These are phyloP conservation scores for Prunus mume DNA, from an alignment of 306 rosid species.

Conservation along the genomic window DNA sequence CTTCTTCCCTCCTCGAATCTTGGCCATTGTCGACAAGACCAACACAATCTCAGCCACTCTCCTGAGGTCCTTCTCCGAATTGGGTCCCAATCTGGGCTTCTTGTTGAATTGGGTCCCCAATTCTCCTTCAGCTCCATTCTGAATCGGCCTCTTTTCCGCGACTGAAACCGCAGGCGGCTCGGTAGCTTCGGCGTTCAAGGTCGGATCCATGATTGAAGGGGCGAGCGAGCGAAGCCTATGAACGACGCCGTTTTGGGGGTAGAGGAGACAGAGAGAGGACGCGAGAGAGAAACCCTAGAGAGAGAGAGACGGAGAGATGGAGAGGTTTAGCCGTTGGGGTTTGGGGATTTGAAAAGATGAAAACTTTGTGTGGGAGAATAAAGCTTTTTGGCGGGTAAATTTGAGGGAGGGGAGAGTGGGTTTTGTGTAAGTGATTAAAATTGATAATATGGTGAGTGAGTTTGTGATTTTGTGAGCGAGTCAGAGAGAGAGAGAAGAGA, in stretches of 20 bases:
- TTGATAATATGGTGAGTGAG: slow-evolving; percentile 2
- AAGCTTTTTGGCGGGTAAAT: slow-evolving; percentile 40
- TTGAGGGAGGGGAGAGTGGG: background rate
- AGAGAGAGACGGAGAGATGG: slow-evolving; percentile 13
- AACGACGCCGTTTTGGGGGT: slow-evolving; percentile 5
- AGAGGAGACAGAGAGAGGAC: background rate
- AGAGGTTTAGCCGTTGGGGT: background rate
- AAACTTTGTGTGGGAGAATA: slow-evolving; percentile 9
- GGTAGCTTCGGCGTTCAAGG: slow-evolving; percentile 2
- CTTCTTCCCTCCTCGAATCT: slow-evolving; percentile 62
- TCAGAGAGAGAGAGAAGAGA: background rate
- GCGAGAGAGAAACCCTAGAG: slow-evolving; percentile 36
- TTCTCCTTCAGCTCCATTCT: slow-evolving; percentile 41
- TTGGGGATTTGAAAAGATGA: slow-evolving; percentile 23
- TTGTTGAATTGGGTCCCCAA: slow-evolving; percentile 36
- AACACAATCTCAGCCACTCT: slow-evolving; percentile 92
- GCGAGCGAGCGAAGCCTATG: background rate
- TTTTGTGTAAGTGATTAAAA: slow-evolving; percentile 3
- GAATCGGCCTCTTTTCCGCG: slow-evolving; percentile 34
- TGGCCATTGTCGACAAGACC: slow-evolving; percentile 75
- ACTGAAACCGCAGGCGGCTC: background rate
- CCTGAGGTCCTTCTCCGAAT: slow-evolving; percentile 36
- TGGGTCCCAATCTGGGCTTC: slow-evolving; percentile 47
- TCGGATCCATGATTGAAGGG: slow-evolving; percentile 26
- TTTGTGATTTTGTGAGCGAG: background rate